Evolutionary conservation across 2,329 filamentous ascomycete genomes (phyloP).

Genomic region (Hypoxylon sp.): DNA sequence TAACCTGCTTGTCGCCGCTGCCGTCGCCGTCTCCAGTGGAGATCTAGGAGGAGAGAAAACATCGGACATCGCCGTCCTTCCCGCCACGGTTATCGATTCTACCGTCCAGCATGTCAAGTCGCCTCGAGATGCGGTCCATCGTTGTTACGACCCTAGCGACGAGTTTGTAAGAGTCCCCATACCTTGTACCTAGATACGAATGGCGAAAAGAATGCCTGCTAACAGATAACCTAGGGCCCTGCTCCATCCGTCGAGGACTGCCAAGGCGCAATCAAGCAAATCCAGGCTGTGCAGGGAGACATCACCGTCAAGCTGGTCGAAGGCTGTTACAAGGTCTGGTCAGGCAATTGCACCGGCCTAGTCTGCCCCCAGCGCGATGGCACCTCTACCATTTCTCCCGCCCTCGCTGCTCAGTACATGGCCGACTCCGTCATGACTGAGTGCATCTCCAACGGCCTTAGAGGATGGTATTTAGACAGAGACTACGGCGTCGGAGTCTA

Average conservation of each 20-base stretch:
- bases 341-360: conserved; percentile 42
- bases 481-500: conserved; percentile 41
- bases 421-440: conserved; percentile 36
- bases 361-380: conserved; percentile 42
- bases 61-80: conserved; percentile 1
- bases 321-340: conserved; percentile 39
- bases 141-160: conserved; percentile 35
- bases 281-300: conserved; percentile 29
- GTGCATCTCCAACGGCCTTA: conserved; percentile 42
- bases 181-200: too few species aligned
- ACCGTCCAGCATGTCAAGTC: conserved; percentile 6
- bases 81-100: conserved; percentile 4
- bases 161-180: conserved; percentile 22
- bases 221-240: conserved; percentile 33
- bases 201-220: not conserved
- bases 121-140: conserved; percentile 30
- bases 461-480: conserved; percentile 44
- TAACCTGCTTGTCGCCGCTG: conserved; percentile 3
- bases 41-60: conserved; percentile 7
- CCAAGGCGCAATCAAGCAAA: conserved; percentile 37
- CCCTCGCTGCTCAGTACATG: conserved; percentile 40
- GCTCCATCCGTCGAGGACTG: conserved; percentile 43
- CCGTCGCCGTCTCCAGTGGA: not conserved
- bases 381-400: conserved; percentile 37
- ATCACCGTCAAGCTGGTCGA: conserved; percentile 41